Evolutionary conservation across 768 basidiomycete species (phyloP).

Genomic region (Lentinula edodes): DNA sequence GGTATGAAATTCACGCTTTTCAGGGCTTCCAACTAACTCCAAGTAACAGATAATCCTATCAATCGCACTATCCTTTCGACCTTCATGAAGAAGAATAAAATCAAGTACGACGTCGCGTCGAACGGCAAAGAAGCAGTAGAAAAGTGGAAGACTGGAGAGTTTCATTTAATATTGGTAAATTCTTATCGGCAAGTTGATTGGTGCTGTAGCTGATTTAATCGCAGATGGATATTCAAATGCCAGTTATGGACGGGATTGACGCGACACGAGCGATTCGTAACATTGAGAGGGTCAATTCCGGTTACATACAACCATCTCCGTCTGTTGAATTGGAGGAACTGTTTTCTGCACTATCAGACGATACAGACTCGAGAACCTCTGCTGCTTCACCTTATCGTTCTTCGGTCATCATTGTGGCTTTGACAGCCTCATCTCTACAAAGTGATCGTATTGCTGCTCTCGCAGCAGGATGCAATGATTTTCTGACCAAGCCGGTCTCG

Average conservation of each 20-base stretch:
- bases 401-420: conserved; percentile 98
- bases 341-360: conserved; percentile 48
- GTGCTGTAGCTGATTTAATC: conserved; percentile 2
- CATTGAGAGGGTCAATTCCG: conserved; percentile 64
- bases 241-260: conserved; percentile 96
- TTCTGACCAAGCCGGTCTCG: conserved; percentile 95
- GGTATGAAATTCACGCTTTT: conserved; percentile 44
- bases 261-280: conserved; percentile 94
- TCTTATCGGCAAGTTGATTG: not conserved
- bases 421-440: conserved; percentile 94
- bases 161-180: conserved; percentile 92
- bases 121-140: conserved; percentile 95
- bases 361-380: conserved; percentile 40
- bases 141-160: conserved; percentile 89
- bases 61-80: conserved; percentile 97
- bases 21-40: not conserved
- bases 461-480: conserved; percentile 98
- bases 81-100: conserved; percentile 94
- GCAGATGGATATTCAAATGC: conserved; percentile 99
- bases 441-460: conserved; percentile 95
- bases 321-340: conserved; percentile 37
- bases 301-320: conserved; percentile 43
- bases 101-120: conserved; percentile 90
- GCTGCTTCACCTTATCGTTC: conserved; percentile 72
- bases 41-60: conserved; percentile 84